Conservation (phyloP, 2,329 filamentous ascomycete genomes). For the Myriosclerotinia curreyana region DNA sequence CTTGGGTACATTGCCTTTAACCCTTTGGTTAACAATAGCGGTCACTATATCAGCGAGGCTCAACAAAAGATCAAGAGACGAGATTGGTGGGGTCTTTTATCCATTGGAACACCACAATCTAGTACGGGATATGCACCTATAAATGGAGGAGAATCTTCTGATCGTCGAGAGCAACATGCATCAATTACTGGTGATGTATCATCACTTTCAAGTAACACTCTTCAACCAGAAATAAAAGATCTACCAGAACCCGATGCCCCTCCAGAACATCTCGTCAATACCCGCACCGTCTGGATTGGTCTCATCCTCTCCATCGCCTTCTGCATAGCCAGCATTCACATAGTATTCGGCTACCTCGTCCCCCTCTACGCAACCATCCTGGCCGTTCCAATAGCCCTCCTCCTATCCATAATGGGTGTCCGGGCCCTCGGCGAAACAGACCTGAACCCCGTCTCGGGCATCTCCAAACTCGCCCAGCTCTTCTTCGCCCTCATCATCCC, state of each 20-base stretch:
- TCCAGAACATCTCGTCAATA: conserved; percentile 74
- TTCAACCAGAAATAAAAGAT: conserved; percentile 28
- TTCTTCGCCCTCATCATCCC: conserved; percentile 92
- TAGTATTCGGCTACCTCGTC: conserved; percentile 80
- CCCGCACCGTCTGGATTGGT: conserved; percentile 67
- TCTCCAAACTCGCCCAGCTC: conserved; percentile 93
- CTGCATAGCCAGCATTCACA: conserved; percentile 76
- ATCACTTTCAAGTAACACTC: background rate
- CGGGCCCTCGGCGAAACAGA: conserved; percentile 77
- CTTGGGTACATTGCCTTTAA: conserved; percentile 73
- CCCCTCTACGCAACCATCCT: conserved; percentile 71
- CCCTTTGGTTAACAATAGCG: conserved; percentile 53
- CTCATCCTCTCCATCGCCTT: conserved; percentile 73
- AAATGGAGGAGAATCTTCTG: conserved; percentile 13
- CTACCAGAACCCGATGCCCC: conserved; percentile 69
- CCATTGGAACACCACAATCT: conserved; percentile 24
- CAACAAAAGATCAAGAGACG: conserved; percentile 31
- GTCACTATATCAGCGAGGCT: conserved; percentile 41
- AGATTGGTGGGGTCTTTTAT: conserved; percentile 36
- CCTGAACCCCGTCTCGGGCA: conserved; percentile 92
- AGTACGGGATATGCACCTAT: conserved; percentile 36
- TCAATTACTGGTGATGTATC: conserved; percentile 23
- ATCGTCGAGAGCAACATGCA: conserved; percentile 24
- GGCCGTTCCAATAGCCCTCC: conserved; percentile 79
- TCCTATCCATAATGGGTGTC: conserved; percentile 74